These are phyloP conservation scores for Stephanodiscus minutulus DNA, from an alignment of 108 stramenopile genomes.

Conservation along the genomic window DNA sequence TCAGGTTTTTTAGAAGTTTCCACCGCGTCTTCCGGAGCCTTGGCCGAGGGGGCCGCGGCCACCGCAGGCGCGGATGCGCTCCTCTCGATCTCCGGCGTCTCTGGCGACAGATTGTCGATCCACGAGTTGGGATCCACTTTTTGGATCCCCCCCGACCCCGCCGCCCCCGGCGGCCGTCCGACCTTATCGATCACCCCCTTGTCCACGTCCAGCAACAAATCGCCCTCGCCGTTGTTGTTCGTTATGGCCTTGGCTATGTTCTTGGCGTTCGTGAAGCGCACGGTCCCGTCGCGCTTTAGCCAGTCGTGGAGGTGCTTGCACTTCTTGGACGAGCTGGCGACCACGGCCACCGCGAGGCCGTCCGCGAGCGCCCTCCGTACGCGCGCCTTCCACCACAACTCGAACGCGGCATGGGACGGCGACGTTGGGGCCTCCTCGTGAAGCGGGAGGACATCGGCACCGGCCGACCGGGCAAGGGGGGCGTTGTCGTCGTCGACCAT, in stretches of 20 bases:
- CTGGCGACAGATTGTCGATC: too few species aligned
- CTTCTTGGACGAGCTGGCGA: slow-evolving; percentile 35
- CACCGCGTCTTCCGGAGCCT: slow-evolving; percentile 7
- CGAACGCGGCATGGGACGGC: slow-evolving; percentile 22
- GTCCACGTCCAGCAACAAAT: slow-evolving; percentile 34
- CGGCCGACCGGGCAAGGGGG: slow-evolving; percentile 43
- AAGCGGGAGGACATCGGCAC: slow-evolving; percentile 35
- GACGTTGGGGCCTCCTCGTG: slow-evolving; percentile 25
- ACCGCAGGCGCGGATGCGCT: neutral
- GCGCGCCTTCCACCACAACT: slow-evolving; percentile 37
- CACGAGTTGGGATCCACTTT: neutral
- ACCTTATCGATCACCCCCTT: slow-evolving; percentile 38
- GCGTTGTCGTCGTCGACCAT: slow-evolving; percentile 46
- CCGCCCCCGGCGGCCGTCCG: slow-evolving; percentile 17
- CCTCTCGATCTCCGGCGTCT: too few species aligned
- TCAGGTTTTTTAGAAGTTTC: slow-evolving; percentile 6
- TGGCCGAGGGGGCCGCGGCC: neutral
- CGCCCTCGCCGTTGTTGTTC: slow-evolving; percentile 29
- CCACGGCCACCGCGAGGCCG: slow-evolving; percentile 39
- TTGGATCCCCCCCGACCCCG: neutral
- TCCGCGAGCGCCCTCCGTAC: slow-evolving; percentile 10
- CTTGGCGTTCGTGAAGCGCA: slow-evolving; percentile 47
- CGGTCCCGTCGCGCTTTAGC: slow-evolving; percentile 15
- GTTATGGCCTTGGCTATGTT: slow-evolving; percentile 55
- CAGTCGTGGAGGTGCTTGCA: slow-evolving; percentile 11